A percentile compares a stretch with the other conserved stretches of the same genome.
Conservation (phyloP, 2,329 filamentous ascomycete species). For the Phialophora chinensis region DNA sequence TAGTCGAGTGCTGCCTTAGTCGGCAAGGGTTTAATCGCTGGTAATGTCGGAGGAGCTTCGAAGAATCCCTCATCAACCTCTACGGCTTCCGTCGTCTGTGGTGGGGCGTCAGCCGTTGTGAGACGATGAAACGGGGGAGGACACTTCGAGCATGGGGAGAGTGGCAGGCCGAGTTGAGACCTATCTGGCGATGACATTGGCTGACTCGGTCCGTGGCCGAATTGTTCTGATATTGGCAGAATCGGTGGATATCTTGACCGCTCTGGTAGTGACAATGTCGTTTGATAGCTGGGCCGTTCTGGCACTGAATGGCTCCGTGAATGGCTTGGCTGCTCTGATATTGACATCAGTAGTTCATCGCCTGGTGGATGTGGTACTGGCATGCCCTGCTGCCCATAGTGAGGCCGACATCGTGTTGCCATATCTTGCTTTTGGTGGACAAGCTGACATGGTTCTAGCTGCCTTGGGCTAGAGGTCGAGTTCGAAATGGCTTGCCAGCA, state of each 20-base stretch:
- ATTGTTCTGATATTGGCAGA: background rate
- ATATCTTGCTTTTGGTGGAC: background rate
- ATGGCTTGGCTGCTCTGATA: background rate
- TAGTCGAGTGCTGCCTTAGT: background rate
- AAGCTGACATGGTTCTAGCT: background rate
- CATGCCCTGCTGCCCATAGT: background rate
- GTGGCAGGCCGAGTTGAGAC: background rate
- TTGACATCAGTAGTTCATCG: background rate
- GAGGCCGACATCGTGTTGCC: background rate
- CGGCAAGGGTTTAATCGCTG: background rate
- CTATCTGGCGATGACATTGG: background rate
- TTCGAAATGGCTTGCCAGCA: background rate
- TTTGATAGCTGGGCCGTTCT: background rate
- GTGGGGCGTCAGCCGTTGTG: background rate
- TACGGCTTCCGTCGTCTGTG: background rate
- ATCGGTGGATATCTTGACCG: background rate
- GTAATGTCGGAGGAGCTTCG: background rate
- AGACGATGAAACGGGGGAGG: background rate
- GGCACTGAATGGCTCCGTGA: background rate
- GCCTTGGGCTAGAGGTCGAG: background rate
- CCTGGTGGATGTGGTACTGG: background rate
- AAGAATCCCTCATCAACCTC: background rate
- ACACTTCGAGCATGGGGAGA: background rate
- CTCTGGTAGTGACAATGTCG: background rate
- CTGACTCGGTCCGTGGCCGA: background rate